A percentile compares a stretch with the other conserved stretches of the same genome.
Conservation (phyloP, 2,329 filamentous ascomycete species). For the Xylariomycetidae sp. region DNA sequence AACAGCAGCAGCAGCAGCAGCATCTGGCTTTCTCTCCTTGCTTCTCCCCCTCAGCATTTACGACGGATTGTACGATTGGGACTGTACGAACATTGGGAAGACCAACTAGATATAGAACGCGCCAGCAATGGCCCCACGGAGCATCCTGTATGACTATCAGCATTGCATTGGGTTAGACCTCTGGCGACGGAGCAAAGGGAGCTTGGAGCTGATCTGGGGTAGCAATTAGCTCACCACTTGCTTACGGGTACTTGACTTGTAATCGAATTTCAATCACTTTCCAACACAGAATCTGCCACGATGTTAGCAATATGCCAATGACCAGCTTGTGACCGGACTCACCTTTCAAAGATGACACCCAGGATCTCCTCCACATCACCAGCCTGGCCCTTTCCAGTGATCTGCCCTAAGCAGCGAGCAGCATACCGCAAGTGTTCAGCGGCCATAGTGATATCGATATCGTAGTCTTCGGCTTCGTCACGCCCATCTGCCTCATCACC, state of each 20-base stretch:
- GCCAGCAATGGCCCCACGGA: slow-evolving; percentile 14
- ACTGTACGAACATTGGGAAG: slow-evolving; percentile 15
- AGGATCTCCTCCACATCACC: slow-evolving; percentile 94
- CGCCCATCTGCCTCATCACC: slow-evolving; percentile 14
- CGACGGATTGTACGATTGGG: slow-evolving; percentile 14
- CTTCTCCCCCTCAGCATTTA: slow-evolving; percentile 17
- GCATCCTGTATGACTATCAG: slow-evolving; percentile 14
- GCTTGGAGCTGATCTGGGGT: no score
- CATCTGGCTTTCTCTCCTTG: no score
- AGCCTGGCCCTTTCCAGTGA: slow-evolving; percentile 78
- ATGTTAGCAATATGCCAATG: slow-evolving; percentile 9
- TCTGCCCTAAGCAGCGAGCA: slow-evolving; percentile 72
- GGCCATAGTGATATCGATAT: slow-evolving; percentile 80
- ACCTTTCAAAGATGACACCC: slow-evolving; percentile 98
- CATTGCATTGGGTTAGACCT: slow-evolving; percentile 13
- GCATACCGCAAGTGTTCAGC: slow-evolving; percentile 83
- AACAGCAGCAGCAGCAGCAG: no score
- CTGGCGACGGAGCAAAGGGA: slow-evolving; percentile 8
- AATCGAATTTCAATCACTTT: slow-evolving; percentile 31
- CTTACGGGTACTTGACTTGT: slow-evolving; percentile 4
- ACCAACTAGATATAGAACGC: slow-evolving; percentile 13
- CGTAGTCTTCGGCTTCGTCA: slow-evolving; percentile 28
- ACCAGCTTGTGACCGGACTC: slow-evolving; percentile 34
- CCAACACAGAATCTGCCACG: slow-evolving; percentile 48
- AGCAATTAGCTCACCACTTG: no score